Evolutionary conservation across 257 asterid genomes (phyloP), one percentile per base, ranked within the genome.

Genomic region (Salvia rosmarinus): DNA sequence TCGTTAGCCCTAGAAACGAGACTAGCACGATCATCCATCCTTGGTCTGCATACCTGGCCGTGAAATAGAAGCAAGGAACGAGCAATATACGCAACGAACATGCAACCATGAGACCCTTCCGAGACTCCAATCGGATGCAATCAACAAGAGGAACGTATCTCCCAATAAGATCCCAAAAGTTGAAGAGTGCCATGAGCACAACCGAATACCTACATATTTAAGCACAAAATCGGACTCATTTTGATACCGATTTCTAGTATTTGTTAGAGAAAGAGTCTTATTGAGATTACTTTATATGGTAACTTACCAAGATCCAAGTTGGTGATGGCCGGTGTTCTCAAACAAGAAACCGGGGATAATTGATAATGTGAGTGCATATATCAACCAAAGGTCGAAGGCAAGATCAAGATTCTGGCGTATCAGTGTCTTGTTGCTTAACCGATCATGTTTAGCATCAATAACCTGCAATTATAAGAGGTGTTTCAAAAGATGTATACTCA

Each of bases 261-360:
- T 37, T 5, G 0, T 5, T 9, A 5, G 0, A 37, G 9, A 37
- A 0, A 1, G 42, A 37, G 5, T 9, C 5, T 28, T 28, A 35
- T 35, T n/a, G 40, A 5, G 37, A 34, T 34, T 34, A 34, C 39
- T 37, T 5, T 37, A 11, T 0, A 19, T 6, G n/a, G 39, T 43
- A n/a, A 75, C 78, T 79, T 82, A 90, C 98, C 98, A 92, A 51
- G 92, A 82, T n/a, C 96, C 96, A 8, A 93, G 77, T 14, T 78
- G 73, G 82, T 93, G 97, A 4, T 55, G 14, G 5, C 97, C 98
- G 2, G 97, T 89, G 78, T 93, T 90, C 64, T 93, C 96, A 7
- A 82, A 90, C 71, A 90, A 84, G 79, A 93, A 93, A 47, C 97
- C 97, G 0, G 97, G 97, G 59, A 90, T 82, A 43, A 93, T 90